Conservation (phyloP, 2,329 filamentous ascomycete genomes). For the Diplodia mutila region DNA sequence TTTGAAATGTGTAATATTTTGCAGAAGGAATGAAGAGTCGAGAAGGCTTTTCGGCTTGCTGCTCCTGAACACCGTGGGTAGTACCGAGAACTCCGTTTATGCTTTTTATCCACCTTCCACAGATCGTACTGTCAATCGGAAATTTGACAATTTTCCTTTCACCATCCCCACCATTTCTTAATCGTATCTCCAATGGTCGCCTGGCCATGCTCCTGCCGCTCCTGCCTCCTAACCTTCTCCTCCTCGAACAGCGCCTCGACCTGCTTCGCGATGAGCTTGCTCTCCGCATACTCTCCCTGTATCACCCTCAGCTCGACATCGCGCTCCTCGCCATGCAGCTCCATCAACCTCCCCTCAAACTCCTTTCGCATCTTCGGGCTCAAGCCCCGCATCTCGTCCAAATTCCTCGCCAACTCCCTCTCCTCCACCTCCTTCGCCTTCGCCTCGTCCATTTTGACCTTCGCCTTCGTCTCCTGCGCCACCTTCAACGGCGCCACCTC, state of each 20-base stretch:
- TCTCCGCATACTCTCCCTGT: conserved; percentile 37
- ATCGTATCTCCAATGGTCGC: conserved; percentile 44
- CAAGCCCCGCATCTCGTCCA: conserved; percentile 38
- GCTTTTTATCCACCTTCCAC: conserved; percentile 5
- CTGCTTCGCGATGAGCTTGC: conserved; percentile 37
- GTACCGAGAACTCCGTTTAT: conserved; percentile 12
- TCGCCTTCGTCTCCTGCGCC: neutral
- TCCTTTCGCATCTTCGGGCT: conserved; percentile 35
- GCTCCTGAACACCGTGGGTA: conserved; percentile 14
- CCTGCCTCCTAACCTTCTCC: conserved; percentile 24
- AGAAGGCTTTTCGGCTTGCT: neutral
- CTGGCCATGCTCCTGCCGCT: conserved; percentile 36
- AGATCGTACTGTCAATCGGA: neutral
- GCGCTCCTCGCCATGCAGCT: conserved; percentile 36
- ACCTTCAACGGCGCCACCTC: neutral
- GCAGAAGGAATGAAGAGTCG: neutral
- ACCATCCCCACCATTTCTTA: conserved; percentile 32
- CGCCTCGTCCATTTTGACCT: neutral
- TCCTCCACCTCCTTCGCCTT: conserved; percentile 36
- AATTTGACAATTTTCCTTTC: neutral
- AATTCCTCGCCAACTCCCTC: conserved; percentile 30
- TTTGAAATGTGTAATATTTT: neutral
- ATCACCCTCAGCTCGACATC: conserved; percentile 42
- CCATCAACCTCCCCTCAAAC: conserved; percentile 40
- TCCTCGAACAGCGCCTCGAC: conserved; percentile 33